phyloP scores from a whole-genome alignment of 768 basidiomycete genomes.

The Tricholoma sp. region DNA sequence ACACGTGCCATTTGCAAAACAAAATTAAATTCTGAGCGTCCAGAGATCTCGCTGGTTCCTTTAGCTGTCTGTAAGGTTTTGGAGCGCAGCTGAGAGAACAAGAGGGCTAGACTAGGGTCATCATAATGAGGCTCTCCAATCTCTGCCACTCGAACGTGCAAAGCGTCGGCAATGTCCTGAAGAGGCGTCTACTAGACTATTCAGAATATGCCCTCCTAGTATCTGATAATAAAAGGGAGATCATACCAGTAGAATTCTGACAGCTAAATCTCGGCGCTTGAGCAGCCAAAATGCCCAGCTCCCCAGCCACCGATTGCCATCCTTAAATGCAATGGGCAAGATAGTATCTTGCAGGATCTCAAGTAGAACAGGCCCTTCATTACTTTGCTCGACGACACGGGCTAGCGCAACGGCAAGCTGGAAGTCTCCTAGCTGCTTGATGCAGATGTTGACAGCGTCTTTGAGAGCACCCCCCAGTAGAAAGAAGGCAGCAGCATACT shows the following conservation, averaged over 20 bases:
- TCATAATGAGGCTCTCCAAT: constrained; percentile 89
- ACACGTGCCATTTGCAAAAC: constrained; percentile 92
- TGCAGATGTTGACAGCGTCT: constrained; percentile 88
- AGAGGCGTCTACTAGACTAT: constrained; percentile 57
- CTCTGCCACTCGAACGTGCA: constrained; percentile 50
- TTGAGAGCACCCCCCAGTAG: constrained; percentile 82
- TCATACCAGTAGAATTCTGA: constrained; percentile 84
- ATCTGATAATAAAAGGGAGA: neutral
- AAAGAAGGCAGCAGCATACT: constrained; percentile 99
- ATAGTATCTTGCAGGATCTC: constrained; percentile 71
- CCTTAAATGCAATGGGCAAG: constrained; percentile 76
- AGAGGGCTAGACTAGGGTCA: constrained; percentile 85
- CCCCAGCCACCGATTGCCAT: constrained; percentile 89
- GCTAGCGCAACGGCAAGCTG: constrained; percentile 88
- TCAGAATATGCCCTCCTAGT: neutral
- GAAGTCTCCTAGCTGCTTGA: constrained; percentile 84
- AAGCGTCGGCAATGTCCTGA: constrained; percentile 59
- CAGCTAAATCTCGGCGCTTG: constrained; percentile 81
- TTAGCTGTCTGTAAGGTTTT: constrained; percentile 92
- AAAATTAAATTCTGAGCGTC: constrained; percentile 88
- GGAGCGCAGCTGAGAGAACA: constrained; percentile 85
- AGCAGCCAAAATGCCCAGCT: constrained; percentile 97
- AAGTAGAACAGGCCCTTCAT: constrained; percentile 72
- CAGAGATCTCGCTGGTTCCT: constrained; percentile 88
- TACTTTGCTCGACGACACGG: constrained; percentile 76